Evolutionary conservation across 306 rosid genomes (phyloP), one percentile per base, ranked within the genome.

Genomic region (Sechiopsis laciniata): DNA sequence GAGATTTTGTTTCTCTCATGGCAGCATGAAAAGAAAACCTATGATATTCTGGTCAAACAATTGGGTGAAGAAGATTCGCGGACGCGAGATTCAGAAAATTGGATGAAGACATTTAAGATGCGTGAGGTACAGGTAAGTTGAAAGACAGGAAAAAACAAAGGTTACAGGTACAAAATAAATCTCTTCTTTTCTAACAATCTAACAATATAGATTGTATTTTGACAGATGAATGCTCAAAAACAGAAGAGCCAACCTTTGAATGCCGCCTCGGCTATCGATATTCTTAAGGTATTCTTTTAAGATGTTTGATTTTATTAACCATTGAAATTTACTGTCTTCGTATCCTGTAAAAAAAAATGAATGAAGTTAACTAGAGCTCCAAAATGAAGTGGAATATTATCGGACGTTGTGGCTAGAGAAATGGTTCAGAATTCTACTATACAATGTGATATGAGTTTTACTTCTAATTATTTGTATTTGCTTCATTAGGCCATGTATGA

Each of bases 51-150:
- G 57, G 97, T 95, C 83, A 95, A 95, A 80, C 99, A 91, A 82
- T 88, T 95, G 78, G 99, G 99, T 67, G 95, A 89, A 86, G 96
- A 91, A 73, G 99, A 95, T 82, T 86, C 96, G 19, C 87, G 99
- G 83, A 91, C 99, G 8, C 92, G 88, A 0, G 99, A 91, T 86
- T 95, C 99, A 0, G 84, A 73, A 77, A 95, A 95, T 82, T 95
- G 99, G 99, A 89, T 95, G 96, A 87, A 95, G 81, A 91, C 97
- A 55, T 89, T 95, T 80, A 91, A 87, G 87, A 83, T 88, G 99
- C 96, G 99, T 37, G 99, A 95, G 78, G 78, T 85, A 62, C 99
- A 87, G 96, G 97, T 88, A 83, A 69, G 53, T 40, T 21, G 16
- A 65, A n/a, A 65, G 53, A 65, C 16, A 29, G 53, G 2, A 10